Base-by-base conservation (phyloP, 2,329 filamentous ascomycete species). In the Colletotrichum sp. region DNA sequence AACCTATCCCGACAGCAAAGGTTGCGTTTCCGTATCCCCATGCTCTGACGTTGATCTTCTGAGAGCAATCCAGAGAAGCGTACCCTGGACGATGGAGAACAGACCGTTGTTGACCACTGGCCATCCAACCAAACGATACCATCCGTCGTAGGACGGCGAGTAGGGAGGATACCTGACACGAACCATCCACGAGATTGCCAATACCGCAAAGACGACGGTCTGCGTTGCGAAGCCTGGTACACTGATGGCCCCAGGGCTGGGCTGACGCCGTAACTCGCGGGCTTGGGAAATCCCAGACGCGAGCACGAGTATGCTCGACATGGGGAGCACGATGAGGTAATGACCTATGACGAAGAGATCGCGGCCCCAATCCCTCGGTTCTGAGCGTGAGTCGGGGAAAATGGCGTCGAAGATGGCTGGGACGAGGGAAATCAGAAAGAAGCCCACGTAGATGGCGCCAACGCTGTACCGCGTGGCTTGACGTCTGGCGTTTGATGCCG, bases 71-170 rank as follows among this genome's bases (percentile, higher is more conserved):
- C 38, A 47, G 1, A 65, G 66, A 29, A 72, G 11, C 3, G 27
- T 4, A 4, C 34, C 66, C 51, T 69, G 70, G 0, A 51, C 36
- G 4, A 38, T 18, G 4, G 27, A 33, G 16, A 34, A 57, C 16
- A 59, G 29, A 8, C 29, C 31, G 18, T 65, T 64, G 21, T 54
- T 69, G 11, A 72, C 69, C 13, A 69, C 66, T 15, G 66, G 66
- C 70, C 66, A 70, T 4, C 70, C 66, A n/a, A 70, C 51, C 34
- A 72, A 2, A n/a, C 66, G 70, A 12, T 72, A 69, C 66, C 70
- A 72, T 5, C n/a, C 66, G 2, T 54, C 66, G 12, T 67, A 73
- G 1, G 61, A 73, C 5, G 59, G 36, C 1, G 36, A 16, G 18
- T 72, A 59, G 0, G 70, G 70, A 13, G 66, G 70, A 18, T 64